These are phyloP conservation scores for Glycine tomentella DNA, from an alignment of 306 rosid genomes.

Conservation along the genomic window DNA sequence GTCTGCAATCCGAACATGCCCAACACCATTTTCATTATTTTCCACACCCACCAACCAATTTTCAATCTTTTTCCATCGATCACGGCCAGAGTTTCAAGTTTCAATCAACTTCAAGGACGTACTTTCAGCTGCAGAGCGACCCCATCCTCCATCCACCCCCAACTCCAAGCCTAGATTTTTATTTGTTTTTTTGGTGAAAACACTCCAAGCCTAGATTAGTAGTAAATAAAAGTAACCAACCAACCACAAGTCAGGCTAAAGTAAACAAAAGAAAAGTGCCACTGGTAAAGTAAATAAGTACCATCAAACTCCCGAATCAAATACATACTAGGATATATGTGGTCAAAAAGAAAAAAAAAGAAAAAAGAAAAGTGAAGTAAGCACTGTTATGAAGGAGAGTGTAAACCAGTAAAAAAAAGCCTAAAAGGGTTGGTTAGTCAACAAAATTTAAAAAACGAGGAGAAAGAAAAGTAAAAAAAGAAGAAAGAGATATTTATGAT, in stretches of 20 bases:
- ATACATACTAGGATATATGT: too few species aligned
- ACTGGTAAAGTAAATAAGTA: not conserved
- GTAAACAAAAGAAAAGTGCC: not conserved
- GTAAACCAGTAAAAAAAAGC: not conserved
- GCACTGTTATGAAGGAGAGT: not conserved
- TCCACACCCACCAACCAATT: conserved; percentile 41
- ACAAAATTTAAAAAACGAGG: conserved; percentile 15
- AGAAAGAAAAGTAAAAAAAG: not conserved
- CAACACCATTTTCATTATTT: not conserved
- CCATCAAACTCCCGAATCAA: too few species aligned
- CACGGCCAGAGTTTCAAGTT: conserved; percentile 1
- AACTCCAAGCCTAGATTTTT: not conserved
- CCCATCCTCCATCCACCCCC: conserved; percentile 29
- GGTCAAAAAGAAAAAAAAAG: too few species aligned
- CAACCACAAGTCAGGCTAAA: not conserved
- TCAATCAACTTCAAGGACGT: not conserved
- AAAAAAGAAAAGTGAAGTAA: not conserved
- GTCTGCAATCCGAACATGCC: not conserved
- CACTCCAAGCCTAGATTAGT: not conserved
- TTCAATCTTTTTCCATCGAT: conserved; percentile 12
- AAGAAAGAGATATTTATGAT: conserved; percentile 38
- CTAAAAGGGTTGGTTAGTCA: conserved; percentile 34
- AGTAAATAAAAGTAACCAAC: conserved; percentile 11
- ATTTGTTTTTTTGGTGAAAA: too few species aligned
- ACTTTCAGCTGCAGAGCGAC: not conserved